These are phyloP conservation scores for Xylogone sp. DNA, from an alignment of 2,329 filamentous ascomycete genomes.

Conservation along the genomic window DNA sequence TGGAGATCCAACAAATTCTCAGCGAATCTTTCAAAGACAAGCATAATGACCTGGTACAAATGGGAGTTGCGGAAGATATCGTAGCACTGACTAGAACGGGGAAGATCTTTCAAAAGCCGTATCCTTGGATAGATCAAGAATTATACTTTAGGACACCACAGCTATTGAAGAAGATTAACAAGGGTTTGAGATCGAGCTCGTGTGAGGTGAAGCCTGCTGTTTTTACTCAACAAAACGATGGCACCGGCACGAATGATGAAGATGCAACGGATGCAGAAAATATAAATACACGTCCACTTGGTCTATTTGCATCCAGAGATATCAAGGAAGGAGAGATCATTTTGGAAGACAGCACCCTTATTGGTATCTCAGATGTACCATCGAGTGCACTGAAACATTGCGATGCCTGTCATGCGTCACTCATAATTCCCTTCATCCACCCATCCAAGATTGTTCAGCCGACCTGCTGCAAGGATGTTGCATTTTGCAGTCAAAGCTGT, in stretches of 20 bases:
- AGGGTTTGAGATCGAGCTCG: background rate
- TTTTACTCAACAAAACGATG: constrained; percentile 6
- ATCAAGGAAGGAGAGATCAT: constrained; percentile 19
- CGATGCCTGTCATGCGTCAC: constrained; percentile 20
- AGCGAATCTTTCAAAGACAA: constrained; percentile 8
- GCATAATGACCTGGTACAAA: background rate
- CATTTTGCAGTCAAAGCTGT: constrained; percentile 21
- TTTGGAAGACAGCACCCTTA: constrained; percentile 17
- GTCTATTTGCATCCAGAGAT: constrained; percentile 21
- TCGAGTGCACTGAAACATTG: constrained; percentile 14
- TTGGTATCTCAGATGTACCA: constrained; percentile 10
- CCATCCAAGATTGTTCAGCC: constrained; percentile 3
- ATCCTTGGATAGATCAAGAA: constrained; percentile 21
- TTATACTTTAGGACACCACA: constrained; percentile 14
- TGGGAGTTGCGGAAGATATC: background rate
- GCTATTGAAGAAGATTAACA: constrained; percentile 17
- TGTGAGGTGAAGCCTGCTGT: constrained; percentile 13
- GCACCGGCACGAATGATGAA: background rate
- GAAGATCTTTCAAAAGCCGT: constrained; percentile 19
- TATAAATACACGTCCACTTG: constrained; percentile 21
- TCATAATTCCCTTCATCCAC: constrained; percentile 10
- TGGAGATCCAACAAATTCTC: constrained; percentile 1
- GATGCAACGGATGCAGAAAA: background rate
- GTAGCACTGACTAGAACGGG: constrained; percentile 6
- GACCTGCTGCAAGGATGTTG: constrained; percentile 16